Evolutionary conservation across 495 filamentous ascomycete species (phyloP).

Genomic region (Xylaria telfairii): DNA sequence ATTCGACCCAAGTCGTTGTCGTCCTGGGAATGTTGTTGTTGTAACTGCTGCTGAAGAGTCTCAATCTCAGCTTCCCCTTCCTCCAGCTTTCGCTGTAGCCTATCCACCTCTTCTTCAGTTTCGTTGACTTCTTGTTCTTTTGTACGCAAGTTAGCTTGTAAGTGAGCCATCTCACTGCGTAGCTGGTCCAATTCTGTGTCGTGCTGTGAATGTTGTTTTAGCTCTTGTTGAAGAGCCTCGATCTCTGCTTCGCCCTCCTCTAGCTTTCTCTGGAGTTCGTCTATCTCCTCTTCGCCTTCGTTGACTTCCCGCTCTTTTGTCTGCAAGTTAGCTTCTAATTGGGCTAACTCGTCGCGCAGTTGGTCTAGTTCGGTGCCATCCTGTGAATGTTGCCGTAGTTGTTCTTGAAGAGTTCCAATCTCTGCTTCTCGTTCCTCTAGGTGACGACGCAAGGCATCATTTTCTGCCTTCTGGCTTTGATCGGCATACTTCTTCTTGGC

Average conservation of each 20-base stretch:
- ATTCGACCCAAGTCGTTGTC: background rate
- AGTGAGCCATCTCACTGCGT: background rate
- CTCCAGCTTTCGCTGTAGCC: slow-evolving; percentile 48
- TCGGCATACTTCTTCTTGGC: slow-evolving; percentile 75
- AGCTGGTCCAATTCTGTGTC: background rate
- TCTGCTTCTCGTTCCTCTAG: background rate
- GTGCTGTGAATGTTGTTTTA: background rate
- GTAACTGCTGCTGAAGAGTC: slow-evolving; percentile 15
- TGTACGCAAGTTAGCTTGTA: background rate
- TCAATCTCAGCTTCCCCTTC: slow-evolving; percentile 62
- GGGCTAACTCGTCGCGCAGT: background rate
- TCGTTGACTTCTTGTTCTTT: slow-evolving; percentile 26
- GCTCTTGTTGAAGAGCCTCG: background rate
- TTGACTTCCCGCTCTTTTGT: slow-evolving; percentile 5
- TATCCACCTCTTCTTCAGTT: slow-evolving; percentile 47
- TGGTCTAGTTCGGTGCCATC: background rate
- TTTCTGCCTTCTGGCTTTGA: slow-evolving; percentile 63
- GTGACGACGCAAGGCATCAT: slow-evolving; percentile 57
- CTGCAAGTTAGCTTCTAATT: background rate
- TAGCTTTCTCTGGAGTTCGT: slow-evolving; percentile 44
- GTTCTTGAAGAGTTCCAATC: background rate
- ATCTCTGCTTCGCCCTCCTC: background rate
- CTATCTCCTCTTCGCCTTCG: slow-evolving; percentile 50
- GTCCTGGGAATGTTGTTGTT: background rate
- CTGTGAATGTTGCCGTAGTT: background rate